These are phyloP conservation scores for Epichloe elymi DNA, from an alignment of 2,329 filamentous ascomycete species.

Conservation along the genomic window DNA sequence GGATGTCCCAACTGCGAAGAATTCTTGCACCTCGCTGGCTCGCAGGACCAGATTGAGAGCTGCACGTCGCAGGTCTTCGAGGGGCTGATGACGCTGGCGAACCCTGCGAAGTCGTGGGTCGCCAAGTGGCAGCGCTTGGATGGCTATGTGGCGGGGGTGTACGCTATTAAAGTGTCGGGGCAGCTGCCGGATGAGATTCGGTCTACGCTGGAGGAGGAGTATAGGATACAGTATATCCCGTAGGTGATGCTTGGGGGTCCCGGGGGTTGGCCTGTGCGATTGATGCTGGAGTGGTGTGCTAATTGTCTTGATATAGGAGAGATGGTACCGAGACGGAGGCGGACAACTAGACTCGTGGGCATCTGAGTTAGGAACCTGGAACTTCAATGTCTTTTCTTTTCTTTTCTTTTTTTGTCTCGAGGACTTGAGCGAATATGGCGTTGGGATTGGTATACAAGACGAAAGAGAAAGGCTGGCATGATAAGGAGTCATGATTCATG, in stretches of 20 bases:
- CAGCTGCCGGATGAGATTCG: slow-evolving; percentile 56
- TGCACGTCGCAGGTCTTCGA: slow-evolving; percentile 97
- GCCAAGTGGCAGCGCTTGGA: slow-evolving; percentile 93
- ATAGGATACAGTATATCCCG: slow-evolving; percentile 53
- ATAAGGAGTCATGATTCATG: slow-evolving; percentile 2
- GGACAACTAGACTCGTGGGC: slow-evolving; percentile 17
- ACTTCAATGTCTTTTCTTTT: not conserved
- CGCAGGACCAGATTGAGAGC: slow-evolving; percentile 69
- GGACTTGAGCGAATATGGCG: slow-evolving; percentile 1
- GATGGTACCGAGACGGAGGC: slow-evolving; percentile 43
- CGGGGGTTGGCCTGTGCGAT: not conserved
- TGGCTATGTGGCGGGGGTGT: slow-evolving; percentile 75
- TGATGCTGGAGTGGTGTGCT: not conserved
- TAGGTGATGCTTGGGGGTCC: slow-evolving; percentile 31
- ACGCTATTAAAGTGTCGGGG: slow-evolving; percentile 89
- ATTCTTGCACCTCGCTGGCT: slow-evolving; percentile 71
- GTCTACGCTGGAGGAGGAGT: slow-evolving; percentile 47
- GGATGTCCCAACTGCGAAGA: slow-evolving; percentile 97
- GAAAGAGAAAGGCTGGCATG: not conserved
- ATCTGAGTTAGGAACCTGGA: not conserved
- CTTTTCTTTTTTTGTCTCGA: not conserved
- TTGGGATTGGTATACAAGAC: not conserved
- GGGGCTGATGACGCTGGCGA: slow-evolving; percentile 71
- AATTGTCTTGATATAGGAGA: slow-evolving; percentile 29
- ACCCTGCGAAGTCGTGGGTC: slow-evolving; percentile 82